These are phyloP conservation scores for Rubroboletus pulcherrimus DNA, from an alignment of 768 basidiomycete species.

Conservation along the genomic window DNA sequence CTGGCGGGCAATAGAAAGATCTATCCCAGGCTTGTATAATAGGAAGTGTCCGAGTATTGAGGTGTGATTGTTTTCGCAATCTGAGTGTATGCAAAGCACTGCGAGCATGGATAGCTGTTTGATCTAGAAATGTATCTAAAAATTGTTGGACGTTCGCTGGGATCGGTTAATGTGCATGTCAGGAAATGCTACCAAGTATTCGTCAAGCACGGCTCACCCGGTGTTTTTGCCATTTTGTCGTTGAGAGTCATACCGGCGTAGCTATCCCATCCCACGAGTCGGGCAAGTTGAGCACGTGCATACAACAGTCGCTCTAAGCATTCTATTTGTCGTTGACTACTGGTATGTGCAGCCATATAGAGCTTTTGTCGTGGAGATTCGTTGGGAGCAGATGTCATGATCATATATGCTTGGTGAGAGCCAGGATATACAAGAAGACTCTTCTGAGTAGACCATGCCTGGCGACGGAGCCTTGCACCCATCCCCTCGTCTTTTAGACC, in stretches of 20 bases:
- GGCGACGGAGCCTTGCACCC: conserved; percentile 68
- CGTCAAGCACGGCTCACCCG: conserved; percentile 49
- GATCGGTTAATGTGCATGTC: background rate
- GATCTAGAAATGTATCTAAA: conserved; percentile 73
- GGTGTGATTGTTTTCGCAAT: conserved; percentile 71
- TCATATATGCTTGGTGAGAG: conserved; percentile 89
- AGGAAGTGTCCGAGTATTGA: conserved; percentile 54
- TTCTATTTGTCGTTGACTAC: conserved; percentile 68
- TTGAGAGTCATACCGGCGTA: conserved; percentile 83
- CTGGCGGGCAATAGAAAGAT: conserved; percentile 86
- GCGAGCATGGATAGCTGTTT: conserved; percentile 74
- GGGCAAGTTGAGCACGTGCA: conserved; percentile 78
- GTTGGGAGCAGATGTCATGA: conserved; percentile 82
- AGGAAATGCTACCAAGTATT: background rate
- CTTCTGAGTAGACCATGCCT: conserved; percentile 73
- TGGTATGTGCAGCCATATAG: conserved; percentile 80
- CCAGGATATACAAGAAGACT: conserved; percentile 80
- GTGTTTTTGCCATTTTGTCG: conserved; percentile 97
- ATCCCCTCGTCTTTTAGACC: conserved; percentile 76
- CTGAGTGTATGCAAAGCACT: conserved; percentile 65
- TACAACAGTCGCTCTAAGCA: conserved; percentile 72
- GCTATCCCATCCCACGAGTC: conserved; percentile 78
- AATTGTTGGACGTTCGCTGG: conserved; percentile 85
- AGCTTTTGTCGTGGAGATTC: conserved; percentile 80
- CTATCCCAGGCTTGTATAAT: conserved; percentile 94